phyloP scores from a whole-genome alignment of 1,139 yeast species.

The Lizanozyma gosingica region DNA sequence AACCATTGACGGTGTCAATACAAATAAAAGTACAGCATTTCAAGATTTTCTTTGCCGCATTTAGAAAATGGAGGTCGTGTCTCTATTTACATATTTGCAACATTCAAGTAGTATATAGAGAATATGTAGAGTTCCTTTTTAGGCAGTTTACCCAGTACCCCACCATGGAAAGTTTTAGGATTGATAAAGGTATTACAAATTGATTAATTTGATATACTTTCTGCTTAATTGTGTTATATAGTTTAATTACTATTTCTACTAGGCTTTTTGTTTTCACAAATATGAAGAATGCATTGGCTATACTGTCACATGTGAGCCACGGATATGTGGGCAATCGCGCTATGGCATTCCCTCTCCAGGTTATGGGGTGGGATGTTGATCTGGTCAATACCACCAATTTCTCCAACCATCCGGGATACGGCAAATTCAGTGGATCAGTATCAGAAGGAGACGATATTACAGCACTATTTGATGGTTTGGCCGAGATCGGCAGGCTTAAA shows the following conservation, averaged over 20 bases:
- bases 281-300: conserved; percentile 14
- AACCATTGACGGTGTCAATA: too few species aligned
- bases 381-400: conserved; percentile 70
- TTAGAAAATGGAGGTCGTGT: too few species aligned
- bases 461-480: not conserved
- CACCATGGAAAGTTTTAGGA: too few species aligned
- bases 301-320: conserved; percentile 79
- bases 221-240: too few species aligned
- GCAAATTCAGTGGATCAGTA: conserved; percentile 33
- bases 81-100: too few species aligned
- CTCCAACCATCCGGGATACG: conserved; percentile 81
- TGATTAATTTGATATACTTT: too few species aligned
- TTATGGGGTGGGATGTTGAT: conserved; percentile 79
- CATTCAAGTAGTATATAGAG: too few species aligned
- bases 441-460: conserved; percentile 14
- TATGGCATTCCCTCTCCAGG: conserved; percentile 71
- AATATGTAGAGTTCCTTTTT: too few species aligned
- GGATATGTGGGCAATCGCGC: conserved; percentile 84
- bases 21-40: not conserved
- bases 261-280: conserved; percentile 8
- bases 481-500: not conserved
- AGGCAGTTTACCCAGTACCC: too few species aligned
- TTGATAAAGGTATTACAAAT: too few species aligned
- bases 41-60: not conserved
- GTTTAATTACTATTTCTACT: not conserved